Evolutionary conservation across 805 yeast species (phyloP).

Genomic region (Priceomyces haplophilus): DNA sequence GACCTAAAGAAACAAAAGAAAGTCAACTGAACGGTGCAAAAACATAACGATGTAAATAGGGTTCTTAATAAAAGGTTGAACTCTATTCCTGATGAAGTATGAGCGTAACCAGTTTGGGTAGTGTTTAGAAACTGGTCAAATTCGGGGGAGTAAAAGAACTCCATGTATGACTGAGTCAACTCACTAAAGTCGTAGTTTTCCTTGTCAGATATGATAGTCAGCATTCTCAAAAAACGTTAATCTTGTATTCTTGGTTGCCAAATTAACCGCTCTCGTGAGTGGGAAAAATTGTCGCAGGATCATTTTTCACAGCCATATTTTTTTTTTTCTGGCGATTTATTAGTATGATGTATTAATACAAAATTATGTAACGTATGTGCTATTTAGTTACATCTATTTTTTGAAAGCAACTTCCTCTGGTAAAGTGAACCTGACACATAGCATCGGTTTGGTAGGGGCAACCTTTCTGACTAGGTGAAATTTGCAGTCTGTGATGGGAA

Average conservation of each 20-base stretch:
- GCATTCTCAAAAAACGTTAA: conserved; percentile 11
- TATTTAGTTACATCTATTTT: no score
- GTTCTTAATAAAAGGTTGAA: conserved; percentile 55
- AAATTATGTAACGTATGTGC: no score
- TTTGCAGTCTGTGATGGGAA: conserved; percentile 46
- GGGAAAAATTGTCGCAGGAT: conserved; percentile 1
- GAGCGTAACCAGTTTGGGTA: conserved; percentile 58
- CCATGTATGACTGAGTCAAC: conserved; percentile 26
- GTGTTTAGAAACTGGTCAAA: conserved; percentile 46
- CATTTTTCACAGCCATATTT: conserved; percentile 1
- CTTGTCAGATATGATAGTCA: conserved; percentile 13
- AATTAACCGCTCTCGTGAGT: not conserved
- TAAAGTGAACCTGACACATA: conserved; percentile 73
- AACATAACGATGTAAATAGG: conserved; percentile 49
- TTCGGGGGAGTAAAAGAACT: conserved; percentile 24
- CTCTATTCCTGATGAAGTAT: conserved; percentile 55
- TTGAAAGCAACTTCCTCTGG: conserved; percentile 65
- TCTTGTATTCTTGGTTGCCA: no score
- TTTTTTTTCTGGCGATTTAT: no score
- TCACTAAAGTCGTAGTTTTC: conserved; percentile 23
- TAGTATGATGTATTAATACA: no score
- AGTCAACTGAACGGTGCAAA: conserved; percentile 52
- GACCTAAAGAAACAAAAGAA: conserved; percentile 37
- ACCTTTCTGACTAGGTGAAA: conserved; percentile 91
- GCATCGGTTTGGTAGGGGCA: conserved; percentile 97